Evolutionary conservation across 345 rosid species (phyloP), one percentile per base, ranked within the genome.

Genomic region (Physaria fendleri): DNA sequence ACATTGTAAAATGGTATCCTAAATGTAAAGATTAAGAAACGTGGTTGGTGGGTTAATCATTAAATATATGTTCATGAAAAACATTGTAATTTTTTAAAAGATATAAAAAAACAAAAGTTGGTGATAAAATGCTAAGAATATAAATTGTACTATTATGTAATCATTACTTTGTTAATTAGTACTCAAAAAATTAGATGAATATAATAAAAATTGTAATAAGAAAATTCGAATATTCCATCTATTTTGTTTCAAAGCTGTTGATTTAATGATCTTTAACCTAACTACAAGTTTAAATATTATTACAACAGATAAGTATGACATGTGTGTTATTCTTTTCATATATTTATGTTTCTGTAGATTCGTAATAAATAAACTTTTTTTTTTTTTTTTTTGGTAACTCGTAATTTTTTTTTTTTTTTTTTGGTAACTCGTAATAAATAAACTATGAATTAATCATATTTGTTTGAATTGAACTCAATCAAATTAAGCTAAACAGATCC

Each of bases 21-120:
- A 70, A 56, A 48, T 70, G 74, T 70, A 63, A 70, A 70, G 54
- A 62, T 70, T 70, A 63, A 70, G 74, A 70, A 63, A 63, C 57
- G 64, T 56, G 59, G 69, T 70, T 56, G 74, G 69, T 70, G 69
- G 64, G 1, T 47, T 70, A 47, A 70, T 63, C 69, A 70, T 70
- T 48, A 70, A 23, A 48, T 4, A 25, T 39, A 47, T 18, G 56
- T 39, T 40, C 53, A 20, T 34, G 55, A 42, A 40, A 62, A 62
- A 50, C 69, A 70, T 40, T 32, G 22, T 62, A 24, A 18, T n/a
- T n/a, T n/a, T n/a, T n/a, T n/a, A 59, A 50, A 43, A 32, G 0
- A 33, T n/a, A 38, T 50, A 17, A 29, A 7, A 40, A 62, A 55
- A 45, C 57, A 61, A 54, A 61, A 38, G 57, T 21, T 61, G 68